Evolutionary conservation across 2,329 filamentous ascomycete species (phyloP), one percentile per base, ranked within the genome.

Genomic region (Plenodomus tracheiphilus): DNA sequence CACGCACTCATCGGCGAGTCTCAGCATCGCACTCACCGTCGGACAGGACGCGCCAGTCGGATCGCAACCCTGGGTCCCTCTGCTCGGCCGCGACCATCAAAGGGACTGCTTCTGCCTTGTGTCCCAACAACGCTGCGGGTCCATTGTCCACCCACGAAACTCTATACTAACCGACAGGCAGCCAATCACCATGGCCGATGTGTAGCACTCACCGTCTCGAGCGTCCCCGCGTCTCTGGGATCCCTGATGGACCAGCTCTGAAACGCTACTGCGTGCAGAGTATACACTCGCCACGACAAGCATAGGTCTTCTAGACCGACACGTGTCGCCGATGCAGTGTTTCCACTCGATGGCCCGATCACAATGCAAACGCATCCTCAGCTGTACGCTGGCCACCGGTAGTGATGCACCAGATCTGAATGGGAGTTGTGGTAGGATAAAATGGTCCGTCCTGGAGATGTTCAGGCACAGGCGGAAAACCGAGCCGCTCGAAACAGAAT

Each of bases 381-480:
- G 45, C 45, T 41, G 43, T 40, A 51, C 58, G 59, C 38, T 42
- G 47, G 53, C 57, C n/a, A n/a, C n/a, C n/a, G n/a, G n/a, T 66
- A 22, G 62, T 70, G 54, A 80, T 74, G 51, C 63, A 65, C 65
- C 76, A 82, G 42, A 87, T 81, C 56, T 80, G 79, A 53, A 88
- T 85, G 4, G 80, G 79, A 3, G 82, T 80, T n/a, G 72, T 56
- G 47, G 83, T 81, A 53, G 75, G 78, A 70, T 87, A 88, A 61
- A 88, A 88, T 4, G 85, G 85, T 1, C 85, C 85, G 18, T 72
- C 67, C 63, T 88, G 85, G 50, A 73, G 59, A 36, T 61, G 45
- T 53, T 67, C 66, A 51, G 63, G 62, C 34, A 65, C 53, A 51
- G 62, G 58, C 53, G 61, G 53, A 48, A 68, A 72, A 34, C 65